Conservation (phyloP, 2,329 filamentous ascomycete species). For the Aspergillus brasiliensis region DNA sequence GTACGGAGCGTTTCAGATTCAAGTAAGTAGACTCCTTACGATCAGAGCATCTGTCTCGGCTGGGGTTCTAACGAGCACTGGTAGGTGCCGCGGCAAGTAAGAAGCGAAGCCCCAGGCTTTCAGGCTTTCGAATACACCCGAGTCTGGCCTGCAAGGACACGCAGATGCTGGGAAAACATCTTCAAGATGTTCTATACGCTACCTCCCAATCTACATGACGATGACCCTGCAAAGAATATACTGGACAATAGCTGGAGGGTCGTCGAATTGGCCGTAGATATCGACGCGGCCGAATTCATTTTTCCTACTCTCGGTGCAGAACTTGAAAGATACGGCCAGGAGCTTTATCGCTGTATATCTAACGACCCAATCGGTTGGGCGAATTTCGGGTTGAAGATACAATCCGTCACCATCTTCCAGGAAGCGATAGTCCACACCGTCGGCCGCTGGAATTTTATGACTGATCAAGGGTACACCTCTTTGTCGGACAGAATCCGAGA, state of each 20-base stretch:
- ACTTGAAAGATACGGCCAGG: conserved; percentile 48
- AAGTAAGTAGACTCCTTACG: background rate
- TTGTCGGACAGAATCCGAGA: conserved; percentile 20
- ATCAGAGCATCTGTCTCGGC: background rate
- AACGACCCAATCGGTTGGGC: conserved; percentile 49
- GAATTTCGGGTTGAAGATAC: conserved; percentile 48
- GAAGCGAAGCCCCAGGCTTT: background rate
- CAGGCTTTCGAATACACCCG: background rate
- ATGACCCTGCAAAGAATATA: background rate
- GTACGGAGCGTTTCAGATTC: conserved; percentile 14
- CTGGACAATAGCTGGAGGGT: conserved; percentile 30
- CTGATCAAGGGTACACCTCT: conserved; percentile 22
- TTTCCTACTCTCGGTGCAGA: conserved; percentile 50
- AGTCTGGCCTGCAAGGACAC: conserved; percentile 12
- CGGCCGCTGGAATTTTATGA: conserved; percentile 32
- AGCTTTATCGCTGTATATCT: conserved; percentile 49
- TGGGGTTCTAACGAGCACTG: background rate
- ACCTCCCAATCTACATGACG: conserved; percentile 5
- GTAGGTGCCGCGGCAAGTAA: background rate
- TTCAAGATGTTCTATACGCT: conserved; percentile 16
- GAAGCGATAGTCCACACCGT: conserved; percentile 36
- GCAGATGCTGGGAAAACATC: conserved; percentile 16
- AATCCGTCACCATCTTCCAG: conserved; percentile 43
- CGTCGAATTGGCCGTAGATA: conserved; percentile 50
- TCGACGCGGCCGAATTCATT: conserved; percentile 47